Evolutionary conservation across 176 grass and related monocot species (phyloP), one percentile per base, ranked within the genome.

Genomic region (Oryza longistaminata): DNA sequence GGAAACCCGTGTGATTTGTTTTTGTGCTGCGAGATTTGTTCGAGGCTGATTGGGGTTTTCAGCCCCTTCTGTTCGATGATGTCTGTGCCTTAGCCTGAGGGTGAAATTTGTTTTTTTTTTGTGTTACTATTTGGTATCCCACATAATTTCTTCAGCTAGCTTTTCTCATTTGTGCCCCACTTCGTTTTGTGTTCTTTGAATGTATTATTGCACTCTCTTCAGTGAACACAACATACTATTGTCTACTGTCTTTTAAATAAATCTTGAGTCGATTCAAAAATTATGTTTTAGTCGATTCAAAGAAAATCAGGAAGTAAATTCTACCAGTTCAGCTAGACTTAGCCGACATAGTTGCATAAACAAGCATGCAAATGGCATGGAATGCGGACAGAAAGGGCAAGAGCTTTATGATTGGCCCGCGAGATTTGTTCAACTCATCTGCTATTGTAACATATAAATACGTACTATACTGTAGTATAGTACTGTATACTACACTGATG

Each of bases 1-100:
- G 79, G 84, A 78, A 40, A 82, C 68, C 68, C n/a, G 74, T 44
- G 34, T 67, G 66, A 46, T 67, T 77, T 86, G 78, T 90, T 77
- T 70, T 64, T 43, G 66, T 77, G 71, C 27, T 14, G 24, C 19
- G 53, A 82, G 68, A 66, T 71, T n/a, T 73, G 74, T 65, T 70
- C 5, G 19, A 21, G 27, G 21, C 11, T 87, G 80, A 90, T 80
- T 83, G 88, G 53, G n/a, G 68, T 50, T 75, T 87, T 87, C 10
- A 90, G 42, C 80, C 29, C 39, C 75, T 83, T 90, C 35, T 64
- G 84, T 48, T 68, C 10, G 43, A 45, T 60, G 22, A 46, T 45
- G 35, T 21, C 17, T 31, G 33, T 40, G 21, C 44, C 43, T 45
- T 68, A 15, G 58, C 31, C 53, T 58, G 46, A 31, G 35, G 78